Conservation (phyloP, 768 basidiomycete genomes). For the Xanthoconium purpureum region DNA sequence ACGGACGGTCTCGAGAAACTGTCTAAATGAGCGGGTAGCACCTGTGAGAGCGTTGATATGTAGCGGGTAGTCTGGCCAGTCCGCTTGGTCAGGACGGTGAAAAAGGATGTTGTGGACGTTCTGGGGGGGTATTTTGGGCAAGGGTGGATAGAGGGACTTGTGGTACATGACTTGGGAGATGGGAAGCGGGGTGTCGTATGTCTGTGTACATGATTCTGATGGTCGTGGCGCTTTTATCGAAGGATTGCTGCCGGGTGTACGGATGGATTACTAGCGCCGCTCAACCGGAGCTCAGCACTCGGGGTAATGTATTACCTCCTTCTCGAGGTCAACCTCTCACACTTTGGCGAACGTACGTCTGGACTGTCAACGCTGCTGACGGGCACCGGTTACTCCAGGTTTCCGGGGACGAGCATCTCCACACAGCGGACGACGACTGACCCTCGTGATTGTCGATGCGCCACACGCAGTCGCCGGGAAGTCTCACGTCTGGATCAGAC, state of each 20-base stretch:
- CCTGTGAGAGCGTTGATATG: slow-evolving; percentile 58
- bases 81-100: slow-evolving; percentile 48
- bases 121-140: slow-evolving; percentile 45
- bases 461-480: not conserved
- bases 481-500: too few relatives aligned
- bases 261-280: not conserved
- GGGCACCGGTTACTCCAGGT: not conserved
- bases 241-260: not conserved
- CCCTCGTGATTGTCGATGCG: not conserved
- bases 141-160: slow-evolving; percentile 54
- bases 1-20: slow-evolving; percentile 50
- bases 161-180: slow-evolving; percentile 42
- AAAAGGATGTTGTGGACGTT: slow-evolving; percentile 59
- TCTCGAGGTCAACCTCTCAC: too few relatives aligned
- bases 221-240: slow-evolving; percentile 4
- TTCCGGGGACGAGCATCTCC: not conserved
- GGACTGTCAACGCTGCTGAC: not conserved
- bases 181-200: not conserved
- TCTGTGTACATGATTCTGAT: not conserved
- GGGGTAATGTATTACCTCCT: too few relatives aligned
- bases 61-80: slow-evolving; percentile 54
- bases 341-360: not conserved
- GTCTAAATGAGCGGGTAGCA: slow-evolving; percentile 40
- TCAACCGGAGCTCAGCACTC: not conserved
- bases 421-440: not conserved